phyloP scores from a whole-genome alignment of 2,329 filamentous ascomycete genomes.

The Stagonosporopsis rhizophila region DNA sequence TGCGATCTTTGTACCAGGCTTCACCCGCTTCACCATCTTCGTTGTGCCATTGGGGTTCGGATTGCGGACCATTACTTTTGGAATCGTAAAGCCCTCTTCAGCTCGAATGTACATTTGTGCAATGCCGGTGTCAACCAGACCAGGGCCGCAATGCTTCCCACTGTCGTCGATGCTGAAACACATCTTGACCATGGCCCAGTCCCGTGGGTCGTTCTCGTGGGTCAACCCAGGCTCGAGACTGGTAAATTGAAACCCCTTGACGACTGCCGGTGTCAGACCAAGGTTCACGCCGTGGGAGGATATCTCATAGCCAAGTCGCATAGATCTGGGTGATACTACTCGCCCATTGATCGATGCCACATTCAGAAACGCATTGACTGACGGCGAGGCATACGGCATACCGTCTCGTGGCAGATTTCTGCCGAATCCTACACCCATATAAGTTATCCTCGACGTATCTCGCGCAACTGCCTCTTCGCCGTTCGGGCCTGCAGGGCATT shows the following conservation, averaged over 20 bases:
- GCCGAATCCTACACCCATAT: slow-evolving; percentile 49
- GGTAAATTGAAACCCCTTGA: slow-evolving; percentile 31
- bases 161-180: slow-evolving; percentile 38
- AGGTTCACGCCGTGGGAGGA: slow-evolving; percentile 41
- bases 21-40: slow-evolving; percentile 40
- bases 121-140: slow-evolving; percentile 45
- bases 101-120: slow-evolving; percentile 46
- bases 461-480: slow-evolving; percentile 32
- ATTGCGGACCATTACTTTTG: slow-evolving; percentile 40
- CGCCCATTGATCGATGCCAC: slow-evolving; percentile 37
- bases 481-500: slow-evolving; percentile 40
- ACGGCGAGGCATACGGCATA: slow-evolving; percentile 39
- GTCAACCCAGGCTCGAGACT: slow-evolving; percentile 37
- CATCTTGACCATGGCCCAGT: slow-evolving; percentile 46
- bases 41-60: slow-evolving; percentile 37
- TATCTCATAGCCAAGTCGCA: slow-evolving; percentile 40
- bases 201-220: slow-evolving; percentile 37
- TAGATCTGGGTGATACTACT: slow-evolving; percentile 5
- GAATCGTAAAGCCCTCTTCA: slow-evolving; percentile 35
- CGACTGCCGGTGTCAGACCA: slow-evolving; percentile 36
- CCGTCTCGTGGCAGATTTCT: slow-evolving; percentile 39
- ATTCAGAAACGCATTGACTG: slow-evolving; percentile 47
- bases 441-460: slow-evolving; percentile 42
- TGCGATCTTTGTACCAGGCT: slow-evolving; percentile 37
- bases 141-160: slow-evolving; percentile 32